These are phyloP conservation scores for Arabidopsis lyrata DNA, from an alignment of 441 rosid genomes.

Conservation along the genomic window DNA sequence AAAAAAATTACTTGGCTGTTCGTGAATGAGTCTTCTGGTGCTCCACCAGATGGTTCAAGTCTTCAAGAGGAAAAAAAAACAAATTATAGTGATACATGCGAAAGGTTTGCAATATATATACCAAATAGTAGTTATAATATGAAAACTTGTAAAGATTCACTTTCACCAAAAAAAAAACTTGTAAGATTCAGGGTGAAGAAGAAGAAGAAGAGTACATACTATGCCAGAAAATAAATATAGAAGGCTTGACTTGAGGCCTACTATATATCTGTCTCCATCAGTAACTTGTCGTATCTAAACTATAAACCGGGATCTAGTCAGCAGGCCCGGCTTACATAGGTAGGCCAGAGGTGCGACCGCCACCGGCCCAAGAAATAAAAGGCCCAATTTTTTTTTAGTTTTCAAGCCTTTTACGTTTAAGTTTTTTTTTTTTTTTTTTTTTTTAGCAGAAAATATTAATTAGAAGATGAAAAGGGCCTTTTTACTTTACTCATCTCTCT, in stretches of 20 bases:
- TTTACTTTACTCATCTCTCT: too few relatives aligned
- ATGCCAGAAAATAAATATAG: not conserved
- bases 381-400: too few relatives aligned
- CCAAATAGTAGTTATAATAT: not conserved
- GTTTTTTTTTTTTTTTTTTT: too few relatives aligned
- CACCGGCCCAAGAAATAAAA: too few relatives aligned
- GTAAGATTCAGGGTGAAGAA: not conserved
- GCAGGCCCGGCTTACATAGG: too few relatives aligned
- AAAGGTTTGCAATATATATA: not conserved
- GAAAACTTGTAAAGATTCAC: not conserved
- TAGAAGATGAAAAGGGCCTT: too few relatives aligned
- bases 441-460: too few relatives aligned
- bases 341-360: too few relatives aligned
- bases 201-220: not conserved
- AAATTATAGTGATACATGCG: not conserved
- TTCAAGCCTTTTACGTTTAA: too few relatives aligned
- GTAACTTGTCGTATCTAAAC: not conserved
- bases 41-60: not conserved
- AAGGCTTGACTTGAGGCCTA: constrained; percentile 1
- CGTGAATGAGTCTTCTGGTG: not conserved
- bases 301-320: not conserved
- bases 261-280: not conserved
- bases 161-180: too few relatives aligned
- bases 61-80: not conserved
- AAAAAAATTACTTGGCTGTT: not conserved